Evolutionary conservation across 305 asterid species (phyloP).

Genomic region (Fraxinus sp.): DNA sequence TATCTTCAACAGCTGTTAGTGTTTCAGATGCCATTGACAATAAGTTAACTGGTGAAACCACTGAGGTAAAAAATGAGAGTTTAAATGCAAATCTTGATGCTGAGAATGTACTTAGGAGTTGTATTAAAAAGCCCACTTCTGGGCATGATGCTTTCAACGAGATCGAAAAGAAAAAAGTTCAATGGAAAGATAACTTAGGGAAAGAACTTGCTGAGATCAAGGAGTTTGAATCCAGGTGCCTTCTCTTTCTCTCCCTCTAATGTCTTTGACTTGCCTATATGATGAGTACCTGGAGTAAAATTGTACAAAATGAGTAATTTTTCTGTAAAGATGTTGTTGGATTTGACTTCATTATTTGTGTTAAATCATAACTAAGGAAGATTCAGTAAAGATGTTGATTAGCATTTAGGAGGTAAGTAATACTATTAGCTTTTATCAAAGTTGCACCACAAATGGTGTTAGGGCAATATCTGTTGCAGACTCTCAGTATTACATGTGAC

Average conservation of each 20-base stretch:
- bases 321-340: not conserved
- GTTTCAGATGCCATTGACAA: conserved; percentile 31
- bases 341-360: not conserved
- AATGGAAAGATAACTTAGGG: conserved; percentile 70
- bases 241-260: not conserved
- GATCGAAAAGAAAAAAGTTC: conserved; percentile 52
- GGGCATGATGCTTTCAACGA: conserved; percentile 24
- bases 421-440: not conserved
- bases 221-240: conserved; percentile 80
- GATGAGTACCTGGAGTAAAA: not conserved
- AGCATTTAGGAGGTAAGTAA: not conserved
- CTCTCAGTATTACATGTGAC: not conserved
- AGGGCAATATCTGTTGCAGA: not conserved
- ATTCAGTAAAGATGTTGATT: not conserved
- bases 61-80: conserved; percentile 26
- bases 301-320: not conserved
- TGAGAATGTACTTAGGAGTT: conserved; percentile 46
- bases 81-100: conserved; percentile 27
- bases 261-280: not conserved
- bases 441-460: not conserved
- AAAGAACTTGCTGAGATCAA: conserved; percentile 70
- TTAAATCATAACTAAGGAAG: not conserved
- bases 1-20: conserved; percentile 35
- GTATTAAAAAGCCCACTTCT: conserved; percentile 43
- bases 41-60: conserved; percentile 27